Evolutionary conservation across 495 filamentous ascomycete species (phyloP).

Genomic region (Podospora pseudocomata): DNA sequence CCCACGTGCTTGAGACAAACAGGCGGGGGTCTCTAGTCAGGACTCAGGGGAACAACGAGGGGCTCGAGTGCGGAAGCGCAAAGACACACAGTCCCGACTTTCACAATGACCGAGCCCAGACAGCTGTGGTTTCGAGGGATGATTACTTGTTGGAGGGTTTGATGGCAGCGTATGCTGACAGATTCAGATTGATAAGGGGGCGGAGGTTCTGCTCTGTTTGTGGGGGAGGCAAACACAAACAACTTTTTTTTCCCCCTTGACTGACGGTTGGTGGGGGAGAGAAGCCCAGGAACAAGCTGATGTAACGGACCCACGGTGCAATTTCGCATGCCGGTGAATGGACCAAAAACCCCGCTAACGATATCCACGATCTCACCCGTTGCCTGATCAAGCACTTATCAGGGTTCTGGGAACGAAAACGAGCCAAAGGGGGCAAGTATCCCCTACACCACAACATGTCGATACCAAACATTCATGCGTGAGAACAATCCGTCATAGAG

Average conservation of each 20-base stretch:
- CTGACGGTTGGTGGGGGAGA: background rate
- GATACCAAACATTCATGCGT: too few relatives aligned
- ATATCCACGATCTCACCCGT: slow-evolving; percentile 1
- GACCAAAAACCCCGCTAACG: slow-evolving; percentile 1
- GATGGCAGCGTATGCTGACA: too few relatives aligned
- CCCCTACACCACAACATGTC: background rate
- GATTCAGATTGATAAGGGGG: background rate
- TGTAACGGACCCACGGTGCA: slow-evolving; percentile 8
- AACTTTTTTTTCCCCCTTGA: background rate
- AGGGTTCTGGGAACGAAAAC: background rate
- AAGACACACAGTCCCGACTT: background rate
- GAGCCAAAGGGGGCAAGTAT: background rate
- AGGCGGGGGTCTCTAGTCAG: too few relatives aligned
- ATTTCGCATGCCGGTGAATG: slow-evolving; percentile 9
- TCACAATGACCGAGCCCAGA: background rate
- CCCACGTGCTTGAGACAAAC: background rate
- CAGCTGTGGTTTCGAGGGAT: background rate
- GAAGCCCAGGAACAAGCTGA: background rate
- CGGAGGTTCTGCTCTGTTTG: too few relatives aligned
- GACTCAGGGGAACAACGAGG: background rate
- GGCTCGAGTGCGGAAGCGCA: background rate
- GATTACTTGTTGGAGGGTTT: background rate
- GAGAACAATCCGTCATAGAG: too few relatives aligned
- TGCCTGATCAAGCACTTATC: background rate
- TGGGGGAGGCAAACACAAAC: background rate